These are phyloP conservation scores for Neobulgaria alba DNA, from an alignment of 2,329 filamentous ascomycete genomes.

Conservation along the genomic window DNA sequence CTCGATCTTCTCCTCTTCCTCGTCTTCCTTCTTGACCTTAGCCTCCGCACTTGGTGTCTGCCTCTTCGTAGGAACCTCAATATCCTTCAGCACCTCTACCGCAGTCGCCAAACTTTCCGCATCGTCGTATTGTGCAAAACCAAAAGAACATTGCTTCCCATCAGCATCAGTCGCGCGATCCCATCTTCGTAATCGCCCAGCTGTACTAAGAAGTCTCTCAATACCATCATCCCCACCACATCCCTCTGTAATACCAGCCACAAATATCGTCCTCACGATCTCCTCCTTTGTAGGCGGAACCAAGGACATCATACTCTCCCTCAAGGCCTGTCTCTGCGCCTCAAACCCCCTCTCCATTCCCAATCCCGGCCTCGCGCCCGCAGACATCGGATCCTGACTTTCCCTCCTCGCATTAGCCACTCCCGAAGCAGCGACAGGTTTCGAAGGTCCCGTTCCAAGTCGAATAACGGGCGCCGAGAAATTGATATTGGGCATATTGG, in stretches of 20 bases:
- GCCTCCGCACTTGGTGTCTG: constrained; percentile 43
- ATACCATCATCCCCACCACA: constrained; percentile 68
- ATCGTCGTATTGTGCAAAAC: constrained; percentile 93
- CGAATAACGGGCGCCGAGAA: constrained; percentile 96
- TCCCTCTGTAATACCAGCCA: constrained; percentile 77
- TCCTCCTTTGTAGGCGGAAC: constrained; percentile 84
- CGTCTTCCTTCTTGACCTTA: constrained; percentile 34
- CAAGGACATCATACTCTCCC: constrained; percentile 62
- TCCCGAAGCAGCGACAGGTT: constrained; percentile 39
- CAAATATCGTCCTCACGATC: constrained; percentile 81
- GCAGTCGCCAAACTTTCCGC: constrained; percentile 79
- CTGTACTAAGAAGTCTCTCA: constrained; percentile 68
- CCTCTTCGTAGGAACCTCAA: constrained; percentile 73
- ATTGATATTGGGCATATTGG: constrained; percentile 95
- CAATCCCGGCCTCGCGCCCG: constrained; percentile 30
- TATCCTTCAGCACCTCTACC: constrained; percentile 72
- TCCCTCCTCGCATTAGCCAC: constrained; percentile 37
- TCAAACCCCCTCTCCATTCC: constrained; percentile 44
- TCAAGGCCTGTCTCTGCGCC: constrained; percentile 55
- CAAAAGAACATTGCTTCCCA: constrained; percentile 77
- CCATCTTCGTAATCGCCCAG: constrained; percentile 77
- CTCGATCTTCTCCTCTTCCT: constrained; percentile 40
- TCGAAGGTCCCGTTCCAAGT: constrained; percentile 69
- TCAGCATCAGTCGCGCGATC: constrained; percentile 67
- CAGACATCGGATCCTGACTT: constrained; percentile 32